phyloP scores from a whole-genome alignment of 176 grass and related monocot species.

The Otatea glauca region DNA sequence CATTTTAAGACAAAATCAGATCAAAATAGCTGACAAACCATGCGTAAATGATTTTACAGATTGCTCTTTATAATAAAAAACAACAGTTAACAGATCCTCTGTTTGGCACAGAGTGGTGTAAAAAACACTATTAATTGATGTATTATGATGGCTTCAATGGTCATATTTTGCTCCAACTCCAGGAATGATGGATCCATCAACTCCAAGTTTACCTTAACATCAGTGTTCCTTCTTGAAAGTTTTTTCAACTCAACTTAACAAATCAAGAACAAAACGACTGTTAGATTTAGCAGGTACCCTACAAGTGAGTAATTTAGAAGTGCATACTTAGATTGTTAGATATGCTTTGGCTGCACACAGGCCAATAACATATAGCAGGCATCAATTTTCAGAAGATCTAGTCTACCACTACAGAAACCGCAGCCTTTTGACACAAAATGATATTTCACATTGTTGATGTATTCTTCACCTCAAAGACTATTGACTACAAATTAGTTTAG shows the following conservation, averaged over 20 bases:
- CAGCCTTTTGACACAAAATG: neutral
- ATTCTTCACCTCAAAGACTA: constrained; percentile 24
- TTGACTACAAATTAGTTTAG: neutral
- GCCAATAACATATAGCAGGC: neutral
- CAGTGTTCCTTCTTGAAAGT: constrained; percentile 10
- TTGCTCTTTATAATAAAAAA: constrained; percentile 5
- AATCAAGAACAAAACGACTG: neutral
- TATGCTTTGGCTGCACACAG: neutral
- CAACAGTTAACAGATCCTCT: neutral
- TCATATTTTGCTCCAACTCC: neutral
- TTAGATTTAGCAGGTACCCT: neutral
- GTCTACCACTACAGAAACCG: neutral
- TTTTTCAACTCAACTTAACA: neutral
- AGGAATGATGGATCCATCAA: neutral
- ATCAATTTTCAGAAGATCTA: constrained; percentile 9
- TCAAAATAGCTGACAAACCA: neutral
- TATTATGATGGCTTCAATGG: constrained; percentile 6
- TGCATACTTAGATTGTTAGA: constrained; percentile 18
- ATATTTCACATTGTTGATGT: neutral
- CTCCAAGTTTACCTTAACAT: constrained; percentile 17
- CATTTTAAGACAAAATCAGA: neutral
- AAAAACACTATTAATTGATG: constrained; percentile 2
- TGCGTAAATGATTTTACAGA: neutral
- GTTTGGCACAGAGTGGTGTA: neutral
- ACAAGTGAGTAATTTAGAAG: neutral